Evolutionary conservation across 1,284 basidiomycete species (phyloP).

Genomic region (Sporisorium graminicola): DNA sequence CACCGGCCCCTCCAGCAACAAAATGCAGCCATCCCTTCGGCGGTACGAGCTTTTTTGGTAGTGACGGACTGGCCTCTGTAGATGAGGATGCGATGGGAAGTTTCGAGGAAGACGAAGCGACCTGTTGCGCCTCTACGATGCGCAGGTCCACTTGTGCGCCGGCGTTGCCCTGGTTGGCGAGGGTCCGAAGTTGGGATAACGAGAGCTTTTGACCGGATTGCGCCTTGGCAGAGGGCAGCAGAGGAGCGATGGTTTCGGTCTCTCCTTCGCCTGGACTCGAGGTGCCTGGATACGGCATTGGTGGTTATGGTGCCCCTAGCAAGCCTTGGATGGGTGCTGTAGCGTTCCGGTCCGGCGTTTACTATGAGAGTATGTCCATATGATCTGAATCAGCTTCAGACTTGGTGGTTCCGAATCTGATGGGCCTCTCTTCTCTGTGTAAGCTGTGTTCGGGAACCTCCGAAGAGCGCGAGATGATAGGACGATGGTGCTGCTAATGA

Average conservation of each 20-base stretch:
- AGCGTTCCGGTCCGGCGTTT: neutral
- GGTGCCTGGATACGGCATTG: slow-evolving; percentile 55
- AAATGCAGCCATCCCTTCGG: slow-evolving; percentile 71
- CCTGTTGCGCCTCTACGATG: slow-evolving; percentile 24
- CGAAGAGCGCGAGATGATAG: neutral
- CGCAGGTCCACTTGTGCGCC: slow-evolving; percentile 47
- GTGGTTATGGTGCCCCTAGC: neutral
- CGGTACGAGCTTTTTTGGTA: slow-evolving; percentile 33
- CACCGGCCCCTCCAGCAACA: slow-evolving; percentile 77
- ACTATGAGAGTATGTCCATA: neutral
- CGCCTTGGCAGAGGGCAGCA: slow-evolving; percentile 39
- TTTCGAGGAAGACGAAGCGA: slow-evolving; percentile 25
- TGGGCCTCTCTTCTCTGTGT: neutral
- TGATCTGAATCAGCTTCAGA: neutral
- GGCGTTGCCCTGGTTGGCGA: slow-evolving; percentile 29
- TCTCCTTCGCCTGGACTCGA: slow-evolving; percentile 52
- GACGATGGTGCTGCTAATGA: neutral
- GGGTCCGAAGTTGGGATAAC: slow-evolving; percentile 17
- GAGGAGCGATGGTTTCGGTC: slow-evolving; percentile 39
- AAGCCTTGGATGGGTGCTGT: neutral
- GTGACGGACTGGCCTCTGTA: neutral
- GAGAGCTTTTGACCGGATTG: slow-evolving; percentile 16
- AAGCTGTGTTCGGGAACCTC: neutral
- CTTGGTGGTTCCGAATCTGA: neutral
- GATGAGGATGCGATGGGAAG: neutral